A percentile compares a stretch with the other conserved stretches of the same genome.
Evolutionary conservation across 2,329 filamentous ascomycete species (phyloP).

Genomic region (Sporothrix pseudoabietina): DNA sequence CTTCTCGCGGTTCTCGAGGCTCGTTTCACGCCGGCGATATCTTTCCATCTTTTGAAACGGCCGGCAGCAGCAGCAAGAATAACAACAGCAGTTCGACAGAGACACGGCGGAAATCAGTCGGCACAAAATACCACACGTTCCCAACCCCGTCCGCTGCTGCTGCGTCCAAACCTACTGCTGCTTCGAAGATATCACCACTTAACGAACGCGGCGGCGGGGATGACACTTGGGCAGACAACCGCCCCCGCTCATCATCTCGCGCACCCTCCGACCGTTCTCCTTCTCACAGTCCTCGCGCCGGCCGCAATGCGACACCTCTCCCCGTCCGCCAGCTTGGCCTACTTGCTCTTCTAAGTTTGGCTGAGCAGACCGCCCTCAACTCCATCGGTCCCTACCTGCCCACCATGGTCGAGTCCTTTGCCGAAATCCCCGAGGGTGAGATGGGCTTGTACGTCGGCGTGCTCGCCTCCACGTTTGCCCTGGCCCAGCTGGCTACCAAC

Average conservation of each 20-base stretch:
- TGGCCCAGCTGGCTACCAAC: constrained; percentile 90
- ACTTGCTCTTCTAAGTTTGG: constrained; percentile 83
- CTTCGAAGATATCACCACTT: constrained; percentile 33
- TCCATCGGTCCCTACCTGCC: constrained; percentile 95
- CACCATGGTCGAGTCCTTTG: constrained; percentile 85
- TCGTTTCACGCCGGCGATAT: constrained; percentile 58
- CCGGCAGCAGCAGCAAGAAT: constrained; percentile 10
- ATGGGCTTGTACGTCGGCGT: constrained; percentile 87
- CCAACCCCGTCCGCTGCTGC: constrained; percentile 65
- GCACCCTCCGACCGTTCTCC: constrained; percentile 24
- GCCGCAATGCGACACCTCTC: constrained; percentile 61
- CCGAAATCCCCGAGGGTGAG: constrained; percentile 69
- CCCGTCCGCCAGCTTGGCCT: constrained; percentile 81
- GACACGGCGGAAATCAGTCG: constrained; percentile 45
- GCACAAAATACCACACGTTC: constrained; percentile 76
- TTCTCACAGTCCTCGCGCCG: constrained; percentile 25
- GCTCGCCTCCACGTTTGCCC: constrained; percentile 86
- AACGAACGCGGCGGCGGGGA: constrained; percentile 11
- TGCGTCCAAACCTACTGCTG: constrained; percentile 8
- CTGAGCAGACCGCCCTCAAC: constrained; percentile 95
- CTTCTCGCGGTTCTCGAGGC: constrained; percentile 42
- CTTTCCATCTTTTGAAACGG: constrained; percentile 44
- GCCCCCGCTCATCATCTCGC: background rate
- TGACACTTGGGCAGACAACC: constrained; percentile 17
- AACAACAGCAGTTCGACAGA: constrained; percentile 8